phyloP scores from a whole-genome alignment of 306 rosid species.

The Abrus pulchellus region DNA sequence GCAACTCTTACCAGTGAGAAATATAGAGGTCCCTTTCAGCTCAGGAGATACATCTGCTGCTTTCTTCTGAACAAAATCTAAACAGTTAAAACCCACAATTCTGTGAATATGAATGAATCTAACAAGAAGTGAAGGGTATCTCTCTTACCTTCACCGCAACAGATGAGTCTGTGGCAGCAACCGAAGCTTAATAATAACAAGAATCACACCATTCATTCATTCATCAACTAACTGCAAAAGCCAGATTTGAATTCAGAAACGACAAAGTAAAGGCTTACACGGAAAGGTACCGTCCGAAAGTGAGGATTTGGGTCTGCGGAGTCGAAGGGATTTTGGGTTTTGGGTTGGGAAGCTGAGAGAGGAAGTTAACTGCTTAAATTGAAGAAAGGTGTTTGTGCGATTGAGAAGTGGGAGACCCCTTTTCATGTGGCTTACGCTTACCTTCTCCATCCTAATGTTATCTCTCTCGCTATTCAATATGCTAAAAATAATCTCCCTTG shows the following conservation, averaged over 20 bases:
- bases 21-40: constrained; percentile 89
- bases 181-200: constrained; percentile 44
- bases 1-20: constrained; percentile 79
- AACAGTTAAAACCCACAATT: constrained; percentile 58
- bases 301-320: constrained; percentile 45
- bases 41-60: constrained; percentile 75
- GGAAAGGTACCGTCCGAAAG: constrained; percentile 45
- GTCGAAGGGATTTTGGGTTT: constrained; percentile 4
- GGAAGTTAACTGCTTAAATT: constrained; percentile 5
- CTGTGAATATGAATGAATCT: background rate
- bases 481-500: too few species aligned
- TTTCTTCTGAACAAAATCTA: constrained; percentile 76
- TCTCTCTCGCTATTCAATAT: background rate
- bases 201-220: background rate
- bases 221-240: background rate
- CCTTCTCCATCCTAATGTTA: constrained; percentile 21
- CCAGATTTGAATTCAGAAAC: background rate
- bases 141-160: constrained; percentile 75
- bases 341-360: constrained; percentile 22
- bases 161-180: constrained; percentile 56
- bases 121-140: constrained; percentile 41
- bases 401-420: background rate
- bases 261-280: constrained; percentile 44
- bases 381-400: constrained; percentile 3
- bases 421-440: constrained; percentile 22